Conservation (phyloP, 331 rosid species). For the Cydonia oblonga region DNA sequence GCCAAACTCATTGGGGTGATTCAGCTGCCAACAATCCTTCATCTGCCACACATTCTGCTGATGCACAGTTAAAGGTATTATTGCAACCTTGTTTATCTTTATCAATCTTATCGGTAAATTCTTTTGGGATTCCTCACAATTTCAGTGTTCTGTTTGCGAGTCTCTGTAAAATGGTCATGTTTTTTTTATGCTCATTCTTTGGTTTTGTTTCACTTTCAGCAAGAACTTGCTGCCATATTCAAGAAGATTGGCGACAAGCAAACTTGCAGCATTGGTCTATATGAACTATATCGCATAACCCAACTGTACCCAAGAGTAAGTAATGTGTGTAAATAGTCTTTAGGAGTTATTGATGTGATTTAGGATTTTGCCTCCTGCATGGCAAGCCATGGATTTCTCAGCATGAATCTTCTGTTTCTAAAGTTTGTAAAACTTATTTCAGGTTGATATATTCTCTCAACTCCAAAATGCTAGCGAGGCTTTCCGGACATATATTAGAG, state of each 20-base stretch:
- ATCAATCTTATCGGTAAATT: not conserved
- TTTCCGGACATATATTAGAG: conserved; percentile 91
- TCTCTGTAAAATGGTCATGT: not conserved
- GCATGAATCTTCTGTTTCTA: no score
- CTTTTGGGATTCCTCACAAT: no score
- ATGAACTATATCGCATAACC: conserved; percentile 82
- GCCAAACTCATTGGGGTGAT: conserved; percentile 92
- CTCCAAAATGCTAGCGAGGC: conserved; percentile 99
- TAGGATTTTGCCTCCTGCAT: not conserved
- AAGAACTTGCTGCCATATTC: conserved; percentile 97
- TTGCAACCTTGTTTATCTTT: not conserved
- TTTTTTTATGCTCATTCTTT: not conserved
- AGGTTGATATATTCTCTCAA: conserved; percentile 96
- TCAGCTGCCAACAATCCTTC: conserved; percentile 77
- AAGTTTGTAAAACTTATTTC: conserved; percentile 12
- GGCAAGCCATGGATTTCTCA: not conserved
- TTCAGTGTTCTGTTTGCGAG: not conserved
- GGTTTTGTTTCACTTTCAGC: conserved; percentile 33
- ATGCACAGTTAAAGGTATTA: conserved; percentile 82
- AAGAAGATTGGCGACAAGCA: conserved; percentile 99
- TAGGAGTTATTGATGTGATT: not conserved
- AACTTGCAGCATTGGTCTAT: conserved; percentile 90
- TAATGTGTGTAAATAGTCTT: not conserved
- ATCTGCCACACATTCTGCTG: conserved; percentile 73
- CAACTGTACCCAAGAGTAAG: conserved; percentile 89